Evolutionary conservation across 805 yeast species (phyloP).

Genomic region (Geotrichum ghanense): DNA sequence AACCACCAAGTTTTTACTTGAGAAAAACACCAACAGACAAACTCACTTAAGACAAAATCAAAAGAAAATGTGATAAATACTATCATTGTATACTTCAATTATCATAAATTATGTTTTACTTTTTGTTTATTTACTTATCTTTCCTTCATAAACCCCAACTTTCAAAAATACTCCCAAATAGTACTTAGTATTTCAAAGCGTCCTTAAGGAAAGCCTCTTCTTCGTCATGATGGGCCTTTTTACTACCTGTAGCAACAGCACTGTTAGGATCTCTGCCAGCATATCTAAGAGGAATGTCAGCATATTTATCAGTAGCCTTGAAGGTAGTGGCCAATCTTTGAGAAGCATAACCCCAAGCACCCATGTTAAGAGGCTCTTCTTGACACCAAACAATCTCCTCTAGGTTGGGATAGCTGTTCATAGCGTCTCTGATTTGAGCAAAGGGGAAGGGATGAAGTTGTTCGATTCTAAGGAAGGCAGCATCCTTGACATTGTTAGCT

Average conservation of each 20-base stretch:
- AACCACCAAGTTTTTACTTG: too few species aligned
- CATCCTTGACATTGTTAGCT: slow-evolving; percentile 58
- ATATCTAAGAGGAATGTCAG: slow-evolving; percentile 53
- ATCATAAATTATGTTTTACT: not conserved
- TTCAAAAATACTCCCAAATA: too few species aligned
- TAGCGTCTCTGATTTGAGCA: slow-evolving; percentile 78
- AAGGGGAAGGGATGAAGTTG: slow-evolving; percentile 99
- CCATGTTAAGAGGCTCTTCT: slow-evolving; percentile 98
- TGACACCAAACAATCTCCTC: slow-evolving; percentile 94
- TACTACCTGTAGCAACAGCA: slow-evolving; percentile 95
- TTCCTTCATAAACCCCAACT: not conserved
- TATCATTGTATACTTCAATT: too few species aligned
- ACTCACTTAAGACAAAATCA: too few species aligned
- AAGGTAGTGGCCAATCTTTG: slow-evolving; percentile 78
- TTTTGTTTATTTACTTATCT: not conserved
- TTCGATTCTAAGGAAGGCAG: slow-evolving; percentile 84
- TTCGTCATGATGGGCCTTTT: slow-evolving; percentile 76
- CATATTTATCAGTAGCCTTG: slow-evolving; percentile 61
- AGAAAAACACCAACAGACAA: too few species aligned
- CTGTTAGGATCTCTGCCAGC: slow-evolving; percentile 99
- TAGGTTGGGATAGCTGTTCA: slow-evolving; percentile 67
- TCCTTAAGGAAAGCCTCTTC: slow-evolving; percentile 79
- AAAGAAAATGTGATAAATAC: too few species aligned
- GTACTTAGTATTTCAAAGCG: slow-evolving; percentile 35
- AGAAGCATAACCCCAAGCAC: slow-evolving; percentile 65